Evolutionary conservation across 2,329 filamentous ascomycete species (phyloP), one percentile per base, ranked within the genome.

Genomic region (Knoxdaviesia proteae): DNA sequence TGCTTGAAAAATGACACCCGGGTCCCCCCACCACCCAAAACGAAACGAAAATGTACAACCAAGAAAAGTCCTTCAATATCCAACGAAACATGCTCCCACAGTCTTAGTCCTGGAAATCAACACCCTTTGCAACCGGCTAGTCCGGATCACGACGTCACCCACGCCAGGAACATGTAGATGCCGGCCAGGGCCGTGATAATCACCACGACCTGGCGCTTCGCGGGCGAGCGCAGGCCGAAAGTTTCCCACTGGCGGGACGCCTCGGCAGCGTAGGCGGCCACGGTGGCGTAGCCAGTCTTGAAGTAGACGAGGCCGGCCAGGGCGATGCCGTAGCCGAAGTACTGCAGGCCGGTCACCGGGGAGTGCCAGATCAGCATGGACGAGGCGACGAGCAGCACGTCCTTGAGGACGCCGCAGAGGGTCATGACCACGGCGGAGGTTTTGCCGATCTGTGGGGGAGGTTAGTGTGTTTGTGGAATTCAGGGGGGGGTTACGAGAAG

Each of bases 371-470:
- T 82, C 49, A 82, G 59, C 74, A 87, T 84, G 47, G 80, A 86
- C 39, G 80, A 79, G 42, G 68, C 65, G 46, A 90, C 83, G 41
- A 90, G 77, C 53, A 90, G 71, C 46, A 90, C 83, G 60, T 90
- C 83, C 70, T 88, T 90, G 49, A 90, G 74, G 36, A 90, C 82
- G 65, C 83, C 83, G 56, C 80, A 88, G 39, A 90, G 78, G 33
- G 84, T 90, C 54, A 90, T 77, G 52, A 88, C 79, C 43, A 90
- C 77, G 42, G 82, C 83, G 1, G 82, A 88, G 10, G 83, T 88
- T 67, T 82, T 87, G 65, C 83, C 83, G 56, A 90, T 88, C 81
- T 87, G 49, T 39, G 34, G 4, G n/a, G n/a, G 1, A 2, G 7
- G 46, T 63, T 52, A 62, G 53, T 36, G 44, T 30, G 29, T 5